phyloP scores from a whole-genome alignment of 768 basidiomycete species.

The Pilatotrama ljubarskyi region DNA sequence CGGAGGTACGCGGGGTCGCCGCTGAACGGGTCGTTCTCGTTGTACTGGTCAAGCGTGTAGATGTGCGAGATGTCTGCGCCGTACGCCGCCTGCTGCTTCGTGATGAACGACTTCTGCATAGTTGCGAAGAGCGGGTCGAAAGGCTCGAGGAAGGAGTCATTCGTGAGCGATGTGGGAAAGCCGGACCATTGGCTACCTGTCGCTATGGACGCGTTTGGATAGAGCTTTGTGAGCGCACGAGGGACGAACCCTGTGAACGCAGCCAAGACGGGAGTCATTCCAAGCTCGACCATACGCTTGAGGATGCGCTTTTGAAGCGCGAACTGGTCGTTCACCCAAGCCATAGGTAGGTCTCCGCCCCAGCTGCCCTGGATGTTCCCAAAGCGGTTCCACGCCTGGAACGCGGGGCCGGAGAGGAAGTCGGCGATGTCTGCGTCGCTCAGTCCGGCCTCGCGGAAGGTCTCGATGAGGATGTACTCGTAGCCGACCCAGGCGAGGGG shows the following conservation, averaged over 20 bases:
- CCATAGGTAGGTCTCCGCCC: constrained; percentile 36
- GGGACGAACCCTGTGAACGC: constrained; percentile 46
- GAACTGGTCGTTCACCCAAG: constrained; percentile 42
- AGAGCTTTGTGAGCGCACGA: constrained; percentile 29
- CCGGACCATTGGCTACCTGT: constrained; percentile 37
- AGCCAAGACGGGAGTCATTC: constrained; percentile 45
- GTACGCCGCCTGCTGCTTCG: constrained; percentile 39
- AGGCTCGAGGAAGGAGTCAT: constrained; percentile 43
- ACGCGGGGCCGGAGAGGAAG: constrained; percentile 42
- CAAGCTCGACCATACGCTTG: constrained; percentile 41
- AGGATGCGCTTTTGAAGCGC: constrained; percentile 38
- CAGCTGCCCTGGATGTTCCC: constrained; percentile 45
- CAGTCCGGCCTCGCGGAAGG: constrained; percentile 41
- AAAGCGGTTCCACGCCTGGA: constrained; percentile 45
- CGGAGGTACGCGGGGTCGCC: constrained; percentile 35
- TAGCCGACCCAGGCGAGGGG: constrained; percentile 45
- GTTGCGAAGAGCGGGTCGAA: constrained; percentile 39
- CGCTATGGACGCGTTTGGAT: constrained; percentile 39
- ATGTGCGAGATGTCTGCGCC: constrained; percentile 40
- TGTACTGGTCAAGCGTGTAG: constrained; percentile 48
- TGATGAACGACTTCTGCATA: constrained; percentile 40
- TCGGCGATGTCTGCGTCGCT: constrained; percentile 34
- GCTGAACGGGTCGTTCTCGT: constrained; percentile 42
- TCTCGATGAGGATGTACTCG: constrained; percentile 38
- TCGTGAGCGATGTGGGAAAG: constrained; percentile 35